Conservation (phyloP, 1,284 basidiomycete genomes). For the Ustilago trichophora region DNA sequence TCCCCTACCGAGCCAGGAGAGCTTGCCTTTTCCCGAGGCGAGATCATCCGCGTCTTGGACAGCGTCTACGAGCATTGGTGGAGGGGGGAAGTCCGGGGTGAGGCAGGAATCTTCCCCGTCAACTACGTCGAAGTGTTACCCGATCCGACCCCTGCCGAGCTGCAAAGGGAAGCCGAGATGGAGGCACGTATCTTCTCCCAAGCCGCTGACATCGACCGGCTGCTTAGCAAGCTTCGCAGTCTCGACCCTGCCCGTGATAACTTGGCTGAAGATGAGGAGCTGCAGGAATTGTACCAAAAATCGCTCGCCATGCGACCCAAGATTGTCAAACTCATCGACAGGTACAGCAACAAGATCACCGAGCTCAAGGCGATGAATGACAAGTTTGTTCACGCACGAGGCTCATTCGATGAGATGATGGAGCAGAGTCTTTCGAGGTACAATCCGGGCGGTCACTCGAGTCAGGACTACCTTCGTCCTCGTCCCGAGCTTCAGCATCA, state of each 20-base stretch:
- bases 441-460: slow-evolving; percentile 60
- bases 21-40: slow-evolving; percentile 89
- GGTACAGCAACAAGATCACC: slow-evolving; percentile 73
- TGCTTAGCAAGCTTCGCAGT: slow-evolving; percentile 80
- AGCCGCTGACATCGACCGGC: slow-evolving; percentile 84
- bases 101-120: slow-evolving; percentile 96
- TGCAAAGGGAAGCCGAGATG: slow-evolving; percentile 84
- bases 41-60: slow-evolving; percentile 94
- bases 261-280: slow-evolving; percentile 85
- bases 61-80: slow-evolving; percentile 98
- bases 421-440: slow-evolving; percentile 83
- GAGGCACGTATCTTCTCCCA: slow-evolving; percentile 87
- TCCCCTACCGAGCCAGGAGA: slow-evolving; percentile 89
- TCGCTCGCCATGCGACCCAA: slow-evolving; percentile 89
- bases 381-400: slow-evolving; percentile 81
- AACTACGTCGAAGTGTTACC: slow-evolving; percentile 95
- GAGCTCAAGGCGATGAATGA: slow-evolving; percentile 90
- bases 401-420: slow-evolving; percentile 89
- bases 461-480: slow-evolving; percentile 36
- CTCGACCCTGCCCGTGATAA: slow-evolving; percentile 81
- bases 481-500: slow-evolving; percentile 43
- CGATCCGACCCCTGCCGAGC: slow-evolving; percentile 80
- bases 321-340: slow-evolving; percentile 95
- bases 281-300: slow-evolving; percentile 91
- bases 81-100: slow-evolving; percentile 89